These are phyloP conservation scores for Saprolegnia diclina DNA, from an alignment of 352 stramenopile species.

Conservation along the genomic window DNA sequence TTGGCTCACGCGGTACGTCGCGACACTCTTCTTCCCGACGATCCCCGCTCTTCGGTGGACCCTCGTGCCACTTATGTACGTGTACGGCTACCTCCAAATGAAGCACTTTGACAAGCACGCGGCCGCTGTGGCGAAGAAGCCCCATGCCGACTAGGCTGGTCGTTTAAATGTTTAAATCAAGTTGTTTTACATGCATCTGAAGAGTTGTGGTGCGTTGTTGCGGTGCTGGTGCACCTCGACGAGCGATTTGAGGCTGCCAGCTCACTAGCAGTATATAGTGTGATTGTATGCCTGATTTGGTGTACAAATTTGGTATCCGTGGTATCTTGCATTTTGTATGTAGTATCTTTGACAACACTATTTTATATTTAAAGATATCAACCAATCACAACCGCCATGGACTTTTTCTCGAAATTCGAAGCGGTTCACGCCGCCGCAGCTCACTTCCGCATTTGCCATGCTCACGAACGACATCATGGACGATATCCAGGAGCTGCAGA, in stretches of 20 bases:
- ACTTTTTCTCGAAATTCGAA: constrained; percentile 29
- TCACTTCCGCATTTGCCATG: constrained; percentile 18
- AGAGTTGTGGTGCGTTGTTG: no score
- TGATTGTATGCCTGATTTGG: no score
- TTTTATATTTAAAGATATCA: background rate
- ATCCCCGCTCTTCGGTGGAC: constrained; percentile 3
- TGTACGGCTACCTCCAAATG: constrained; percentile 1
- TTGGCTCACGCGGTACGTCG: background rate
- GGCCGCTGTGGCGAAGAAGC: background rate
- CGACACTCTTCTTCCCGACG: background rate
- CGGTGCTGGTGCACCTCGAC: no score
- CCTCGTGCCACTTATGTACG: background rate
- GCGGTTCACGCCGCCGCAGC: background rate
- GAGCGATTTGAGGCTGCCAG: no score
- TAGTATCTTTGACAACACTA: no score
- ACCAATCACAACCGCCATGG: background rate
- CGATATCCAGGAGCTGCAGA: constrained; percentile 65
- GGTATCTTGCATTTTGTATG: no score
- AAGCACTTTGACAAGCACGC: background rate
- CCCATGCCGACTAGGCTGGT: background rate
- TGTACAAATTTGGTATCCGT: no score
- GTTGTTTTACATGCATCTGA: no score
- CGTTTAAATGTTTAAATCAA: no score
- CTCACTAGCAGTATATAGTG: no score
- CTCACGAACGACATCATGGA: constrained; percentile 31